Percentiles rank a stretch among this genome's conserved stretches.
Evolutionary conservation across 176 grass and related monocot species (phyloP).

Genomic region (Pharus latifolius): DNA sequence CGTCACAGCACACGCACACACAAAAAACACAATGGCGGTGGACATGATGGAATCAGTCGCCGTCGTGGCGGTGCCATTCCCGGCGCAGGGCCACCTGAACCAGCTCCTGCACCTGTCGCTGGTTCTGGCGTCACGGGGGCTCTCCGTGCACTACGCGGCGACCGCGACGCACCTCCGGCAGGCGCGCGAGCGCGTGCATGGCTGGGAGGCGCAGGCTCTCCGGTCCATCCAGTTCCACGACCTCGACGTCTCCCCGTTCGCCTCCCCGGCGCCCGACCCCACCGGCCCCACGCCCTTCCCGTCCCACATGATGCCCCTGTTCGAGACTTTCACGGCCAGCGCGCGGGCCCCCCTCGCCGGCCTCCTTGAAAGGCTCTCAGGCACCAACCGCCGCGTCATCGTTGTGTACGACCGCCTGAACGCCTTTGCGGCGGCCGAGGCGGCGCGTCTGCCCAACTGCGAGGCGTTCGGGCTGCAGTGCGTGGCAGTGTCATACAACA

Average conservation of each 20-base stretch:
- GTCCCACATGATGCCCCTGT: constrained; percentile 26
- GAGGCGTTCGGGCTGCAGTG: constrained; percentile 21
- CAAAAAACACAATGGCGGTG: neutral
- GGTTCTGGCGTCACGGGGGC: constrained; percentile 26
- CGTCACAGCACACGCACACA: neutral
- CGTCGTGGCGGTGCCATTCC: constrained; percentile 30
- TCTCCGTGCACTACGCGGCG: constrained; percentile 49
- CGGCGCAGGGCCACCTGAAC: constrained; percentile 41
- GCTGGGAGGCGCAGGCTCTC: neutral
- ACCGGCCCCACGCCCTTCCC: constrained; percentile 20
- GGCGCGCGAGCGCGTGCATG: constrained; percentile 11
- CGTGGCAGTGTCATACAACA: neutral
- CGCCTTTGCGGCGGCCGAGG: constrained; percentile 22
- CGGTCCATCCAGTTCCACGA: constrained; percentile 27
- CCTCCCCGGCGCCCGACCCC: constrained; percentile 24
- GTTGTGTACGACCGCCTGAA: constrained; percentile 34
- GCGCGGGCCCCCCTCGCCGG: constrained; percentile 6
- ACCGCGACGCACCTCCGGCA: constrained; percentile 23
- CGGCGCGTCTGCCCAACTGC: constrained; percentile 4
- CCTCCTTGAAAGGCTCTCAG: constrained; percentile 18
- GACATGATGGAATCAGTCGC: neutral
- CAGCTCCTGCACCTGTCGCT: constrained; percentile 63
- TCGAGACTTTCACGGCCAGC: neutral
- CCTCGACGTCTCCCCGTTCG: constrained; percentile 29
- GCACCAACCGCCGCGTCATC: constrained; percentile 21